phyloP scores from a whole-genome alignment of 2,329 filamentous ascomycete genomes.

The Diaporthe citriasiana region DNA sequence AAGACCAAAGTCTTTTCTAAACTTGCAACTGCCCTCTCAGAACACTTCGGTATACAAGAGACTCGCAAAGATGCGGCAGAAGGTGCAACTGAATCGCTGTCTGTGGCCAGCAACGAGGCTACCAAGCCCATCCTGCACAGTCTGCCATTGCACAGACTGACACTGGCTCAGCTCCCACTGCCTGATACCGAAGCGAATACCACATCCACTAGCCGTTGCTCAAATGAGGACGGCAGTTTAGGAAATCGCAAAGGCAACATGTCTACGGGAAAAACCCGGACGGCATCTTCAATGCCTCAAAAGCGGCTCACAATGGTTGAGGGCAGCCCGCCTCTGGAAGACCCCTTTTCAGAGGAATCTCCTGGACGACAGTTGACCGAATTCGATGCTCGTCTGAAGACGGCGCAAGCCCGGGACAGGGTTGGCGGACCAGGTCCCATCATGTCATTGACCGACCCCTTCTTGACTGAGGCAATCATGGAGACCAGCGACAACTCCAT shows the following conservation, averaged over 20 bases:
- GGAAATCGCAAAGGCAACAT: constrained; percentile 53
- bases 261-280: constrained; percentile 46
- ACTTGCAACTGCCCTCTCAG: constrained; percentile 39
- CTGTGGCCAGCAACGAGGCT: background rate
- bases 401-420: constrained; percentile 1
- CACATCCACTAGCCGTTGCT: background rate
- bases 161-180: constrained; percentile 45
- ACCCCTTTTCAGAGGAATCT: constrained; percentile 44
- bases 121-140: constrained; percentile 3
- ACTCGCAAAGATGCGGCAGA: background rate
- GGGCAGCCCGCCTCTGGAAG: constrained; percentile 40
- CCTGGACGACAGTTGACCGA: constrained; percentile 36
- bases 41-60: constrained; percentile 36
- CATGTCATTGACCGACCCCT: constrained; percentile 45
- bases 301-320: constrained; percentile 49
- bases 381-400: constrained; percentile 44
- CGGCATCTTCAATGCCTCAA: constrained; percentile 38
- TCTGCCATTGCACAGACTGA: background rate
- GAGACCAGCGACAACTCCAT: constrained; percentile 44
- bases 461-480: constrained; percentile 52
- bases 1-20: constrained; percentile 42
- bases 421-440: background rate
- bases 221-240: constrained; percentile 54
- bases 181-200: constrained; percentile 31
- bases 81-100: background rate